Conservation (phyloP, 2,329 filamentous ascomycete species). For the Aplosporella prunicola region DNA sequence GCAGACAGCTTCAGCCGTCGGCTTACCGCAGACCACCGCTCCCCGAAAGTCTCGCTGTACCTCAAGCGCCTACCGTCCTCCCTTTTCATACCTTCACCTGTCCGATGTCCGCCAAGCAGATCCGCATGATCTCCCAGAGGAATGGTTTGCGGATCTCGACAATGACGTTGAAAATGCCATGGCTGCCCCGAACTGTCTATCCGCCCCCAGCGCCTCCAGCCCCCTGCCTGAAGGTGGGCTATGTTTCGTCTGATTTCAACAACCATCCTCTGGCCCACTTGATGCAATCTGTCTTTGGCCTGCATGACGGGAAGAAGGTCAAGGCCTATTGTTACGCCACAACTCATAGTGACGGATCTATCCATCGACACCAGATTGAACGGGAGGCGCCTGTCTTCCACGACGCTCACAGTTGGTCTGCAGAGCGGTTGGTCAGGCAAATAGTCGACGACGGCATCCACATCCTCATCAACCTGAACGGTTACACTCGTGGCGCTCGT, state of each 20-base stretch:
- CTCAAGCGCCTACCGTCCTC: slow-evolving; percentile 83
- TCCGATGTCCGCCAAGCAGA: slow-evolving; percentile 80
- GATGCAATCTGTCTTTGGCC: slow-evolving; percentile 97
- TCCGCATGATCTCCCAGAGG: slow-evolving; percentile 87
- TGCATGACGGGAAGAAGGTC: slow-evolving; percentile 65
- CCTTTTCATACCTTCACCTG: slow-evolving; percentile 98
- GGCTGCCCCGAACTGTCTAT: slow-evolving; percentile 74
- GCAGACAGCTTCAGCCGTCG: slow-evolving; percentile 45
- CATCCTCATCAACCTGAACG: slow-evolving; percentile 94
- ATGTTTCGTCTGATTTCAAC: slow-evolving; percentile 97
- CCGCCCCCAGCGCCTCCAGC: slow-evolving; percentile 74
- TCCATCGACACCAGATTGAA: slow-evolving; percentile 88
- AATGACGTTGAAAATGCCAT: slow-evolving; percentile 75
- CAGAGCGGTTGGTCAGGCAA: slow-evolving; percentile 74
- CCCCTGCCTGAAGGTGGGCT: slow-evolving; percentile 82
- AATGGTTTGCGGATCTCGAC: slow-evolving; percentile 90
- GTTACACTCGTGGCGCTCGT: slow-evolving; percentile 90
- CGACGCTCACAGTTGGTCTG: slow-evolving; percentile 78
- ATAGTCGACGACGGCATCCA: slow-evolving; percentile 85
- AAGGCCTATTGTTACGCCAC: slow-evolving; percentile 94
- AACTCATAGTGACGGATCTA: slow-evolving; percentile 77
- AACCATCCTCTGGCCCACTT: slow-evolving; percentile 94
- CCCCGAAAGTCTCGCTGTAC: slow-evolving; percentile 63
- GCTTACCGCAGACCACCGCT: slow-evolving; percentile 65
- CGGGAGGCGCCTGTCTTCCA: slow-evolving; percentile 82